phyloP scores from a whole-genome alignment of 2,329 filamentous ascomycete species.

The Colletotrichum melonis region DNA sequence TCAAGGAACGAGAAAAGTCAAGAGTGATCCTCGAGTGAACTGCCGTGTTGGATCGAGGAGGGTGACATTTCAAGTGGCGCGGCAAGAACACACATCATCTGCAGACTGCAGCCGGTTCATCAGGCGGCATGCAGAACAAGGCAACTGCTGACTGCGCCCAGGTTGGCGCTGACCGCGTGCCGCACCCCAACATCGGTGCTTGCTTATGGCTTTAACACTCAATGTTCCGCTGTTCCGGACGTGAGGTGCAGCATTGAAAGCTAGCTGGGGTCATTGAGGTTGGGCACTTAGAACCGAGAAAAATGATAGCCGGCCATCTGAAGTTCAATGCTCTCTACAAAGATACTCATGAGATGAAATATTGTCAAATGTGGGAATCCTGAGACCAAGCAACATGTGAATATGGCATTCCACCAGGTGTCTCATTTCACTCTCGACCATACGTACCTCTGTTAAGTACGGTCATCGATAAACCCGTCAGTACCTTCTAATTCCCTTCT shows the following conservation, averaged over 20 bases:
- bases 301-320: too few species aligned
- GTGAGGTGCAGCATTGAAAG: too few species aligned
- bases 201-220: too few species aligned
- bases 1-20: not conserved
- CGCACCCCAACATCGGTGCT: not conserved
- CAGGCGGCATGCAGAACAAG: not conserved
- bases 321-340: too few species aligned
- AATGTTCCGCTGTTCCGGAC: too few species aligned
- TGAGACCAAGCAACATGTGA: not conserved
- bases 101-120: not conserved
- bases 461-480: not conserved
- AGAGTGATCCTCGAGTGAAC: not conserved
- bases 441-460: not conserved
- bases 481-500: constrained; percentile 41
- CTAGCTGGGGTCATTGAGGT: too few species aligned
- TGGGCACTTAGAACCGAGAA: too few species aligned
- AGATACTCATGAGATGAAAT: too few species aligned
- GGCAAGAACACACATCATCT: not conserved
- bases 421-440: not conserved
- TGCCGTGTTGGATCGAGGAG: not conserved
- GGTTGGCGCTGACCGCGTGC: not conserved
- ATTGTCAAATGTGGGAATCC: too few species aligned
- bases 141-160: not conserved
- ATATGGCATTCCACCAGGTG: not conserved
- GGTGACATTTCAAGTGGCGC: not conserved